These are phyloP conservation scores for Solanum chmielewskii DNA, from an alignment of 257 asterid genomes.

Conservation along the genomic window DNA sequence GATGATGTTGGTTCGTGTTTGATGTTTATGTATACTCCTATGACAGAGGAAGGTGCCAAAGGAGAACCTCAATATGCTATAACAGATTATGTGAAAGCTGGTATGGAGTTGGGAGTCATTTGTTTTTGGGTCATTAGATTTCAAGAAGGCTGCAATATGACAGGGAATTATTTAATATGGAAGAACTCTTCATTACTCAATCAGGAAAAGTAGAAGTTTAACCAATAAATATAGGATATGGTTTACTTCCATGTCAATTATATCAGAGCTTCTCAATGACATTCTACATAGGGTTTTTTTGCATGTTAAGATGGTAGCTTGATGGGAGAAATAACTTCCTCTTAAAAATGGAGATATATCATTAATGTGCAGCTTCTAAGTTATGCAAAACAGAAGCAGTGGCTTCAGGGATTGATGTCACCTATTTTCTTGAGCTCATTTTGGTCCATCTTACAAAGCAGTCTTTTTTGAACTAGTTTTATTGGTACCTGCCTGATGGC, in stretches of 20 bases:
- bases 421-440: neutral
- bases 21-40: constrained; percentile 95
- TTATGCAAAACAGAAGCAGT: neutral
- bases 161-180: neutral
- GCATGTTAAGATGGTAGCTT: neutral
- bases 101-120: constrained; percentile 12
- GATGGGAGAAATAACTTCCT: neutral
- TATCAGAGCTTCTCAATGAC: neutral
- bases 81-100: constrained; percentile 92
- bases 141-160: neutral
- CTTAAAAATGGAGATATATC: neutral
- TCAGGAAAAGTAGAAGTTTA: neutral
- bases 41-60: constrained; percentile 86
- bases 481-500: neutral
- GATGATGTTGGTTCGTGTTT: constrained; percentile 84
- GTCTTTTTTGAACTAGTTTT: neutral
- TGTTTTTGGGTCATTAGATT: neutral
- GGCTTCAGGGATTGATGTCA: neutral
- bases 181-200: neutral
- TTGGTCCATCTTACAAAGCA: neutral
- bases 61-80: constrained; percentile 97
- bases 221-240: neutral
- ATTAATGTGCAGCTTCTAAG: neutral
- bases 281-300: neutral
- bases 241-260: neutral